phyloP scores from a whole-genome alignment of 2,329 filamentous ascomycete genomes.

The Exophiala mesophila region DNA sequence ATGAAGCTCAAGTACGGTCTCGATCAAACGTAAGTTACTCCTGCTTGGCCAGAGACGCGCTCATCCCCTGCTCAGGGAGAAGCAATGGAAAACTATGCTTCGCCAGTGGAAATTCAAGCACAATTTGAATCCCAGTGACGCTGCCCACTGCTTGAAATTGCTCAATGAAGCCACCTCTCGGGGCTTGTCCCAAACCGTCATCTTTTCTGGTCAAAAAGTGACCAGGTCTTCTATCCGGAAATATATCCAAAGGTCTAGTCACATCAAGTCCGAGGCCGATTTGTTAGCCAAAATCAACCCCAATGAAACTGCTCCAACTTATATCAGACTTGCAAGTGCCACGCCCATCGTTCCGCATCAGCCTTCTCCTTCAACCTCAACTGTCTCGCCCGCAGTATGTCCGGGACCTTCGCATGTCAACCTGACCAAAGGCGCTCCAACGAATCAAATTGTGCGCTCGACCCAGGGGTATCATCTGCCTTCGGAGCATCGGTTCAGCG shows the following conservation, averaged over 20 bases:
- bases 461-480: slow-evolving; percentile 1
- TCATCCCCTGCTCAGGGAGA: slow-evolving; percentile 6
- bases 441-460: too few relatives aligned
- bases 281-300: slow-evolving; percentile 13
- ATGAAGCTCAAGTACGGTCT: slow-evolving; percentile 10
- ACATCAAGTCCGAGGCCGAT: slow-evolving; percentile 8
- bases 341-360: neutral
- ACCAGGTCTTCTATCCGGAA: slow-evolving; percentile 13
- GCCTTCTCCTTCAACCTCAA: slow-evolving; percentile 9
- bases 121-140: slow-evolving; percentile 13
- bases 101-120: slow-evolving; percentile 15
- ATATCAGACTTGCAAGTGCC: slow-evolving; percentile 12
- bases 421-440: too few relatives aligned
- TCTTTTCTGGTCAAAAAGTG: slow-evolving; percentile 9
- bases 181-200: slow-evolving; percentile 7
- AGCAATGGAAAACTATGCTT: slow-evolving; percentile 19
- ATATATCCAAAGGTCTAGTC: slow-evolving; percentile 14
- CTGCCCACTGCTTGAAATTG: slow-evolving; percentile 16
- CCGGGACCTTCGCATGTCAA: too few relatives aligned
- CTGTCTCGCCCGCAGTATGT: too few relatives aligned
- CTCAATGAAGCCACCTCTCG: slow-evolving; percentile 10
- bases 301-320: slow-evolving; percentile 9
- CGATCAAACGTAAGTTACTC: slow-evolving; percentile 12
- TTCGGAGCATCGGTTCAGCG: neutral
- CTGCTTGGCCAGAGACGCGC: neutral